Evolutionary conservation across 805 yeast species (phyloP).

Genomic region (Candida chauliodis): DNA sequence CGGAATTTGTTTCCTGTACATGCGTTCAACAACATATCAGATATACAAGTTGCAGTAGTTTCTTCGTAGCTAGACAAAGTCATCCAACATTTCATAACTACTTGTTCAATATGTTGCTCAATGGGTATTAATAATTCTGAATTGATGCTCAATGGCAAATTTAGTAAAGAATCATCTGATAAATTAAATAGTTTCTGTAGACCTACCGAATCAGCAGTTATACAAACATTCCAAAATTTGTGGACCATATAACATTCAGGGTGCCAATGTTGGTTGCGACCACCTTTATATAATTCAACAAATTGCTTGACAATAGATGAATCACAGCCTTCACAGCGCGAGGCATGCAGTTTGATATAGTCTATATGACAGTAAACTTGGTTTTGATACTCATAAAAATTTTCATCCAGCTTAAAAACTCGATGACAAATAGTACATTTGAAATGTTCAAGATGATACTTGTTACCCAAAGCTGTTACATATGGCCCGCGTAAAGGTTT

Average conservation of each 20-base stretch:
- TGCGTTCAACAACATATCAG: constrained; percentile 85
- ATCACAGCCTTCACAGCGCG: constrained; percentile 89
- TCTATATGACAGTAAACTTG: constrained; percentile 88
- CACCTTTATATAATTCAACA: constrained; percentile 88
- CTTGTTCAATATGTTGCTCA: constrained; percentile 61
- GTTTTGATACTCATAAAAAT: constrained; percentile 83
- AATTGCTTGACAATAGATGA: constrained; percentile 90
- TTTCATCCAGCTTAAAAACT: constrained; percentile 86
- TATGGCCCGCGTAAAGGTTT: constrained; percentile 87
- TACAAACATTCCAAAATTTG: constrained; percentile 90
- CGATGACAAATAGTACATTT: constrained; percentile 83
- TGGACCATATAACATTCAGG: constrained; percentile 98
- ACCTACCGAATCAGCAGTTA: constrained; percentile 62
- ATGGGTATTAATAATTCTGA: constrained; percentile 44
- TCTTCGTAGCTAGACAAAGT: constrained; percentile 87
- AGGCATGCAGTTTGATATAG: constrained; percentile 81
- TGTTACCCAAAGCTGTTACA: constrained; percentile 87
- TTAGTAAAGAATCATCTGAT: constrained; percentile 9
- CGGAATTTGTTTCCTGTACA: constrained; percentile 65
- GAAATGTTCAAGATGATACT: constrained; percentile 94
- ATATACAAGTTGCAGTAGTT: constrained; percentile 80
- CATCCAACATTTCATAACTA: constrained; percentile 73
- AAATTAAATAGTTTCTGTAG: constrained; percentile 17
- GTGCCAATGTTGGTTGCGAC: constrained; percentile 95
- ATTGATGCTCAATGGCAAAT: constrained; percentile 7